phyloP scores from a whole-genome alignment of 2,329 filamentous ascomycete species.

The Fusarium solani-melongenae region DNA sequence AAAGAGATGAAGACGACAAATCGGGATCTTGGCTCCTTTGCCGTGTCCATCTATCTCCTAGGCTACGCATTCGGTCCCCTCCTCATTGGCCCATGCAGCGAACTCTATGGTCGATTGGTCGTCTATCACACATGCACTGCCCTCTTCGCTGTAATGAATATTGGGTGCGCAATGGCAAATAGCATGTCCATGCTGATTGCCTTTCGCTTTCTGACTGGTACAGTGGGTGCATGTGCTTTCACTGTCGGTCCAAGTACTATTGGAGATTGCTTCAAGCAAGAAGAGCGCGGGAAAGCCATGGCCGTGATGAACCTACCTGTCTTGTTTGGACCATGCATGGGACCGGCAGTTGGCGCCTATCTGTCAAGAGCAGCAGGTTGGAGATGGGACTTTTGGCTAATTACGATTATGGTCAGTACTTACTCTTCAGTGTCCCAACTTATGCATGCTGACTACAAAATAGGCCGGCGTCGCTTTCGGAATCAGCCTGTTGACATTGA shows the following conservation, averaged over 20 bases:
- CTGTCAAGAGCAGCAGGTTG: neutral
- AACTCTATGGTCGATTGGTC: constrained; percentile 58
- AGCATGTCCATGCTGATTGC: constrained; percentile 64
- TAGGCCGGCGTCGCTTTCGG: neutral
- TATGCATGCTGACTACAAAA: neutral
- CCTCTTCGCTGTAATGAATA: constrained; percentile 11
- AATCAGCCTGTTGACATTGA: neutral
- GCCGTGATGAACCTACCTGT: neutral
- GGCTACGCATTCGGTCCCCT: constrained; percentile 62
- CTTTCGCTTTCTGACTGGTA: constrained; percentile 68
- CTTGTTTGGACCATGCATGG: neutral
- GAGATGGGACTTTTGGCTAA: neutral
- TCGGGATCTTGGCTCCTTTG: constrained; percentile 40
- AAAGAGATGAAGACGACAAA: constrained; percentile 20
- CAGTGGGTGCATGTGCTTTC: constrained; percentile 67
- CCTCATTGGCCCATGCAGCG: constrained; percentile 60
- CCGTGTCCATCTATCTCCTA: constrained; percentile 50
- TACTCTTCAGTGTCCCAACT: neutral
- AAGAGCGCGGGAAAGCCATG: neutral
- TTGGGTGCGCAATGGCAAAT: constrained; percentile 20
- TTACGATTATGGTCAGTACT: neutral
- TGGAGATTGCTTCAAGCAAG: neutral
- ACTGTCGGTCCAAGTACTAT: constrained; percentile 50
- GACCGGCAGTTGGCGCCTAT: neutral
- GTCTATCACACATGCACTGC: constrained; percentile 57